phyloP scores from a whole-genome alignment of 2,329 filamentous ascomycete species.

The Clonostachys sp. region DNA sequence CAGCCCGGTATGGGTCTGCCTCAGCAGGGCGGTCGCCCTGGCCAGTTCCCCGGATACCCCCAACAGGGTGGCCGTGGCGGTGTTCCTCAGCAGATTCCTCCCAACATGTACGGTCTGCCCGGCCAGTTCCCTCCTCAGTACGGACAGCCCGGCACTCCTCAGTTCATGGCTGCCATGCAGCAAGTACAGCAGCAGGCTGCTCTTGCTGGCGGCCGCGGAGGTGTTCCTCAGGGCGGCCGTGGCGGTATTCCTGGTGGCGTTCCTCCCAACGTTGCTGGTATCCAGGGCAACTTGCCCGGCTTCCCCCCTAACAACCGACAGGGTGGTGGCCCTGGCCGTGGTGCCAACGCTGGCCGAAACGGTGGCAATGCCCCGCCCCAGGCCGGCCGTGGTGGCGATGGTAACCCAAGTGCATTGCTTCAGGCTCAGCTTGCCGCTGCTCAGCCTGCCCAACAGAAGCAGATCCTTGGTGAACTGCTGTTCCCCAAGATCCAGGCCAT shows the following conservation, averaged over 20 bases:
- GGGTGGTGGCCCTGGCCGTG: slow-evolving; percentile 44
- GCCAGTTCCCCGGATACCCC: slow-evolving; percentile 80
- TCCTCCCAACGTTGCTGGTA: slow-evolving; percentile 57
- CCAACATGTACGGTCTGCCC: slow-evolving; percentile 79
- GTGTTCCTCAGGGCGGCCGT: slow-evolving; percentile 62
- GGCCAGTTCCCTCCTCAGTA: slow-evolving; percentile 78
- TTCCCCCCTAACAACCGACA: slow-evolving; percentile 53
- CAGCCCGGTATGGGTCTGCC: slow-evolving; percentile 63
- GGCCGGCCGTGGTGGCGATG: slow-evolving; percentile 31
- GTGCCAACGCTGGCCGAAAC: slow-evolving; percentile 33
- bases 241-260: slow-evolving; percentile 72
- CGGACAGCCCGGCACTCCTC: slow-evolving; percentile 74
- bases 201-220: slow-evolving; percentile 55
- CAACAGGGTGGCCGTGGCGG: slow-evolving; percentile 87
- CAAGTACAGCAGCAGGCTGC: slow-evolving; percentile 58
- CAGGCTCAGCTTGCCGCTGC: slow-evolving; percentile 54
- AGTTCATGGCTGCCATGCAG: slow-evolving; percentile 78
- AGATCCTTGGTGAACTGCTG: slow-evolving; percentile 94
- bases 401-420: slow-evolving; percentile 31
- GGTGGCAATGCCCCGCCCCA: slow-evolving; percentile 36
- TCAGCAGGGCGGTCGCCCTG: slow-evolving; percentile 75
- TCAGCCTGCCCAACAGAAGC: slow-evolving; percentile 82
- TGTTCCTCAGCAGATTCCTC: slow-evolving; percentile 81
- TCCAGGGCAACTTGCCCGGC: slow-evolving; percentile 48
- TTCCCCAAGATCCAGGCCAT: slow-evolving; percentile 97